These are phyloP conservation scores for Apiospora arundinis DNA, from an alignment of 2,329 filamentous ascomycete species.

Conservation along the genomic window DNA sequence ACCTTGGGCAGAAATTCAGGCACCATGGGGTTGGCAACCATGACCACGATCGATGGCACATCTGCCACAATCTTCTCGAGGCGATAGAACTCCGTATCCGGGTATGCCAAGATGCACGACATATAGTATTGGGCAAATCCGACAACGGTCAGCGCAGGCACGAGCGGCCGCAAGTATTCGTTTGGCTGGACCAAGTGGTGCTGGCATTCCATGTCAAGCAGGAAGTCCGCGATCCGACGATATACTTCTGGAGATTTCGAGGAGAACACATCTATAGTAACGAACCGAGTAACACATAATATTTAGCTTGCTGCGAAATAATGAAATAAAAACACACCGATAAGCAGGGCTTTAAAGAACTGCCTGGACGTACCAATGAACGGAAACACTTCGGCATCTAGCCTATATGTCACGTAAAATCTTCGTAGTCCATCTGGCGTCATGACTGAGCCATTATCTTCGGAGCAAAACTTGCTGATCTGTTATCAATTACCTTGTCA, in stretches of 20 bases:
- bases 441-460: constrained; percentile 69
- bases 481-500: constrained; percentile 37
- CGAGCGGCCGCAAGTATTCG: constrained; percentile 57
- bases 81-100: constrained; percentile 75
- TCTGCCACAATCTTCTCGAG: constrained; percentile 71
- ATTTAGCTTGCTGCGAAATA: constrained; percentile 27
- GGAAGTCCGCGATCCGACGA: constrained; percentile 64
- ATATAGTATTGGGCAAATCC: constrained; percentile 77
- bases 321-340: constrained; percentile 16
- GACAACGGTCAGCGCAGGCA: constrained; percentile 70
- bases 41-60: constrained; percentile 65
- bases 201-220: constrained; percentile 60
- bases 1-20: constrained; percentile 81
- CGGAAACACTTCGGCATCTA: constrained; percentile 70
- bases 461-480: constrained; percentile 74
- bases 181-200: constrained; percentile 69
- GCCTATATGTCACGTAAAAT: constrained; percentile 72
- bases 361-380: constrained; percentile 63
- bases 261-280: constrained; percentile 56
- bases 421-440: constrained; percentile 76
- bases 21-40: constrained; percentile 45
- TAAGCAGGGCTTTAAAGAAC: constrained; percentile 16
- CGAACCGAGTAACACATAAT: constrained; percentile 14
- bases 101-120: constrained; percentile 75
- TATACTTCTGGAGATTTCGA: constrained; percentile 45